phyloP scores from a whole-genome alignment of 2,329 filamentous ascomycete species.

The Penicillium brasilianum region DNA sequence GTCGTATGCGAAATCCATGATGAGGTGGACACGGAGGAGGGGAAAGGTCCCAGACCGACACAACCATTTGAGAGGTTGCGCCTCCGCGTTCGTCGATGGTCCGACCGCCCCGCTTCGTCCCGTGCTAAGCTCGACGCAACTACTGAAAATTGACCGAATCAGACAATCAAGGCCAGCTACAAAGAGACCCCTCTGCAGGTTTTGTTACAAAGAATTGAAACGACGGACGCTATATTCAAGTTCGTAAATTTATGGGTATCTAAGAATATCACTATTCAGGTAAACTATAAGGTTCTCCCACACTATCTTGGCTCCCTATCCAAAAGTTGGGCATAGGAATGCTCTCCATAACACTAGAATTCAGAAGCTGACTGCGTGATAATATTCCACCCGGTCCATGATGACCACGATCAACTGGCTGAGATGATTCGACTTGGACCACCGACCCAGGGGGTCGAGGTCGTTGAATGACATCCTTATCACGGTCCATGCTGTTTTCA shows the following conservation, averaged over 20 bases:
- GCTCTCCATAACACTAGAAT: constrained; percentile 52
- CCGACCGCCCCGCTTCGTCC: constrained; percentile 38
- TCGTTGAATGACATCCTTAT: constrained; percentile 22
- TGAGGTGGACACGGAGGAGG: constrained; percentile 12
- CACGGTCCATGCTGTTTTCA: constrained; percentile 17
- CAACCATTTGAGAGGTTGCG: constrained; percentile 26
- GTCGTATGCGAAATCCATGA: constrained; percentile 96
- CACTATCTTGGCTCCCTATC: constrained; percentile 46
- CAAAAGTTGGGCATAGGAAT: constrained; percentile 47
- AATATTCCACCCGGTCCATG: constrained; percentile 32
- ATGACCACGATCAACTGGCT: constrained; percentile 37
- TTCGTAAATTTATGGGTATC: constrained; percentile 26
- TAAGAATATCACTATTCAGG: constrained; percentile 27
- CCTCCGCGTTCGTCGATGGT: constrained; percentile 38
- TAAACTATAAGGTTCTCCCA: constrained; percentile 44
- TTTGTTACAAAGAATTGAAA: not conserved
- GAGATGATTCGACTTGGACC: constrained; percentile 50
- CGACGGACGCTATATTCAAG: not conserved
- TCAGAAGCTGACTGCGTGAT: constrained; percentile 44
- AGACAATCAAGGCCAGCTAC: too few species aligned
- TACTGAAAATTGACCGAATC: too few species aligned
- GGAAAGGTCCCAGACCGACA: constrained; percentile 20
- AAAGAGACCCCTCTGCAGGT: too few species aligned
- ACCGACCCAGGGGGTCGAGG: constrained; percentile 34
- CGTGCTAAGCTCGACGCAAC: constrained; percentile 1